These are phyloP conservation scores for Microbotryum scabiosae DNA, from an alignment of 1,284 basidiomycete species.

Conservation along the genomic window DNA sequence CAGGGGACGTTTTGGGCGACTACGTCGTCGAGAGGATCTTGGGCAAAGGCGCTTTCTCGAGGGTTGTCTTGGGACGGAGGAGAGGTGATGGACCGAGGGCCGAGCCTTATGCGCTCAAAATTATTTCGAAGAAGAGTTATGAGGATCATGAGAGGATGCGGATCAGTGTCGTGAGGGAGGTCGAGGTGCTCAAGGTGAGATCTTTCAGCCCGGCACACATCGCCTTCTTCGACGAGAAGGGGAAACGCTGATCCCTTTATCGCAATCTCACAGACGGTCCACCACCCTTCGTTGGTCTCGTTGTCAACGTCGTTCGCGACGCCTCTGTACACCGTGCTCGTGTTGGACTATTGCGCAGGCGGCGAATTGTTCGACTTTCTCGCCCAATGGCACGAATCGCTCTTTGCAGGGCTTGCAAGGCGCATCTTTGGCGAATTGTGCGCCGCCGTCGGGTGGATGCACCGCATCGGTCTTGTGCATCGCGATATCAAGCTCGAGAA, in stretches of 20 bases:
- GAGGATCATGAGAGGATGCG: slow-evolving; percentile 59
- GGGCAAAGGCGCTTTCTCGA: slow-evolving; percentile 34
- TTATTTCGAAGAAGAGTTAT: slow-evolving; percentile 57
- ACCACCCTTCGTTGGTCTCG: slow-evolving; percentile 72
- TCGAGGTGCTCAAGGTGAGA: slow-evolving; percentile 69
- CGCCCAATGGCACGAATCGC: slow-evolving; percentile 55
- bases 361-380: slow-evolving; percentile 74
- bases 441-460: slow-evolving; percentile 80
- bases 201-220: background rate
- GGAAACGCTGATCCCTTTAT: slow-evolving; percentile 17
- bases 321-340: slow-evolving; percentile 64
- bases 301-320: slow-evolving; percentile 69
- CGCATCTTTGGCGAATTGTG: slow-evolving; percentile 72
- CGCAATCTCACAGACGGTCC: slow-evolving; percentile 53
- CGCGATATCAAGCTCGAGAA: slow-evolving; percentile 91
- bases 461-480: slow-evolving; percentile 76
- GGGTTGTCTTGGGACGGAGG: slow-evolving; percentile 26
- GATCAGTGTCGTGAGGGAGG: slow-evolving; percentile 77
- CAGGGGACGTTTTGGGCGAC: slow-evolving; percentile 16
- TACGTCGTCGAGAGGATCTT: slow-evolving; percentile 23
- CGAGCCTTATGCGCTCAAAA: slow-evolving; percentile 69
- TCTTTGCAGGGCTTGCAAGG: slow-evolving; percentile 56
- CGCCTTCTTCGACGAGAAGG: background rate
- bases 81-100: background rate
- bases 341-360: slow-evolving; percentile 66